Percentiles rank a stretch among this genome's conserved stretches.
Evolutionary conservation across 306 rosid genomes (phyloP).

Genomic region (Urtica urens): DNA sequence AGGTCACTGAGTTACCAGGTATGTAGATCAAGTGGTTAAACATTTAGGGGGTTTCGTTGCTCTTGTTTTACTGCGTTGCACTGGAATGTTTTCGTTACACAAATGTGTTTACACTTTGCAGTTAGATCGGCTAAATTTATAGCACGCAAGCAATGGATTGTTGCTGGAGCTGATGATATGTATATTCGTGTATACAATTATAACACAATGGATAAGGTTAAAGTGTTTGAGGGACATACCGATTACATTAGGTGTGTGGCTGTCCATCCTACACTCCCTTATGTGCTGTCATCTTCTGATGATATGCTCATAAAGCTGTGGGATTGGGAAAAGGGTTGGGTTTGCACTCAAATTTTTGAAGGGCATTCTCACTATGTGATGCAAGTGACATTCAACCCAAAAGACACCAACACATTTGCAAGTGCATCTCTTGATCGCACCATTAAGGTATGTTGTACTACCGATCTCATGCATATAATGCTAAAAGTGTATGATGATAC

Average conservation of each 20-base stretch:
- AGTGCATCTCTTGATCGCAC: constrained; percentile 99
- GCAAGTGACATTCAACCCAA: constrained; percentile 99
- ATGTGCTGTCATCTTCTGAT: constrained; percentile 93
- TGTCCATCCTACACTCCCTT: constrained; percentile 96
- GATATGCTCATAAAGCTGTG: constrained; percentile 99
- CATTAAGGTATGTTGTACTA: constrained; percentile 59
- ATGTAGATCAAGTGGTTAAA: not conserved
- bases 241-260: constrained; percentile 98
- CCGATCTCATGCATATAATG: not conserved
- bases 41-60: constrained; percentile 12
- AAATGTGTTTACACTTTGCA: constrained; percentile 31
- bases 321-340: constrained; percentile 99
- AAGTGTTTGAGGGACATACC: constrained; percentile 96
- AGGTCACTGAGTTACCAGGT: constrained; percentile 98
- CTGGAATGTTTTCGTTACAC: constrained; percentile 9
- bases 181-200: constrained; percentile 91
- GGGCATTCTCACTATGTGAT: constrained; percentile 99
- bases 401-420: constrained; percentile 97
- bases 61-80: constrained; percentile 10
- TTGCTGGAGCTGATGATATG: constrained; percentile 99
- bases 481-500: constrained; percentile 11
- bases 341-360: constrained; percentile 95
- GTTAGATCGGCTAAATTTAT: constrained; percentile 99
- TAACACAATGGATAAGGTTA: constrained; percentile 96
- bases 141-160: constrained; percentile 97